These are phyloP conservation scores for Fusarium oxysporum DNA, from an alignment of 2,329 filamentous ascomycete genomes.

Conservation along the genomic window DNA sequence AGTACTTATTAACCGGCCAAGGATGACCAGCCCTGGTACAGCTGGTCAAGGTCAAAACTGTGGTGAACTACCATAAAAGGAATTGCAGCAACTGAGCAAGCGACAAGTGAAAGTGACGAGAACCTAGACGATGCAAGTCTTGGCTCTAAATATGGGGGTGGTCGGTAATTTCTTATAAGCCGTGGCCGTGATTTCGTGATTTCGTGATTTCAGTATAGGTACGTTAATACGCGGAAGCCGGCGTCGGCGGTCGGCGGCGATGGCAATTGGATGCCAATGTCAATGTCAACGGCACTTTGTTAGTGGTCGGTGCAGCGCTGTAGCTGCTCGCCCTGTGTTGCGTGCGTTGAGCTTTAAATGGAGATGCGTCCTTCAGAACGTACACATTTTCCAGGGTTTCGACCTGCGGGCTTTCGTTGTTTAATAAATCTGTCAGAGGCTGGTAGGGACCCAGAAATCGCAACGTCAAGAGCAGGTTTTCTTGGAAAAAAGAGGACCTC, in stretches of 20 bases:
- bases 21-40: constrained; percentile 30
- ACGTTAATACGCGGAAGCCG: constrained; percentile 29
- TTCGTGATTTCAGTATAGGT: background rate
- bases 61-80: constrained; percentile 29
- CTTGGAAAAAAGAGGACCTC: constrained; percentile 39
- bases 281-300: background rate
- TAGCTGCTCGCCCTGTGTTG: constrained; percentile 9
- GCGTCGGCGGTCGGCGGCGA: constrained; percentile 25
- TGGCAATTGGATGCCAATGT: constrained; percentile 4
- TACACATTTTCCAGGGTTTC: background rate
- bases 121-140: constrained; percentile 23
- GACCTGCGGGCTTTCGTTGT: constrained; percentile 35
- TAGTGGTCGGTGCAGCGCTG: background rate
- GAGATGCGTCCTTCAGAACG: constrained; percentile 17
- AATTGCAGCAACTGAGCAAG: constrained; percentile 21
- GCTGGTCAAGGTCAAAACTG: constrained; percentile 24
- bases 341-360: constrained; percentile 15
- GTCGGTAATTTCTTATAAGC: constrained; percentile 28
- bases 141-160: constrained; percentile 34
- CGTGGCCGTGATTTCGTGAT: constrained; percentile 21
- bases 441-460: constrained; percentile 32
- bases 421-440: constrained; percentile 41
- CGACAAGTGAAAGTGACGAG: constrained; percentile 22
- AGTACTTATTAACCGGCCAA: constrained; percentile 37
- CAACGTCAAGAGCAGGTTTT: constrained; percentile 43